Base-by-base conservation (phyloP, 2,329 filamentous ascomycete species). In the Claviceps purpurea region DNA sequence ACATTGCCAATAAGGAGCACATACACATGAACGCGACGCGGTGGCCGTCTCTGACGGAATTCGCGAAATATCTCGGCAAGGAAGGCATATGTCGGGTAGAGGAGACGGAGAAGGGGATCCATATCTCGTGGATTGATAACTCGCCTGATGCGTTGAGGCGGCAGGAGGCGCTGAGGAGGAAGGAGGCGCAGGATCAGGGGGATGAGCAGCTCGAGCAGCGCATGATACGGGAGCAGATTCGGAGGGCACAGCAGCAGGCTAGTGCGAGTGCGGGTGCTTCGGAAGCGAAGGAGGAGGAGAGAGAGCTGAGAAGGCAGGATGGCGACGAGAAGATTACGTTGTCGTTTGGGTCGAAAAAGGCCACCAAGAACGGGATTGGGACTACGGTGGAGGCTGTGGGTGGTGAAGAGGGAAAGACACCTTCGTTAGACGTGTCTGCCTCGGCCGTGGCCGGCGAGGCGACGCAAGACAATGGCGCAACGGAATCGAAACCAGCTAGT, bases 21-120 rank as follows among this genome's bases (percentile, higher is more conserved):
- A 73, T 93, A 8, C 93, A 97, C 65, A 89, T 97, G 86, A 96
- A 96, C 67, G 76, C 89, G 7, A 97, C 93, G 0, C 84, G 85
- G 61, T 97, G 89, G 89, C 79, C 84, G 4, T 87, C 81, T 51
- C 70, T 98, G 59, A 91, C 89, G 2, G 89, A 97, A 60, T 95
- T 95, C 64, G 88, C 87, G 14, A 95, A 95, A 63, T 73, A 87
- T 61, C 71, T 98, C 1, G 90, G 91, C 0, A 73, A 86, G 22
- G 89, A 97, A 66, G 87, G 91, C 0, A 82, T 96, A 46, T 95
- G 88, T 61, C 76, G 87, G 34, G 90, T 97, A 0, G 89, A 97
- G 67, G 91, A 97, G 66, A 88, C 83, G 42, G 81, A 81, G 5
- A 91, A 95, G 66, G 93, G 88, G 0, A 61, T 97, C 42, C 85